Evolutionary conservation across 2,329 filamentous ascomycete genomes (phyloP), one percentile per base, ranked within the genome.

Genomic region (Escovopsis sp.): DNA sequence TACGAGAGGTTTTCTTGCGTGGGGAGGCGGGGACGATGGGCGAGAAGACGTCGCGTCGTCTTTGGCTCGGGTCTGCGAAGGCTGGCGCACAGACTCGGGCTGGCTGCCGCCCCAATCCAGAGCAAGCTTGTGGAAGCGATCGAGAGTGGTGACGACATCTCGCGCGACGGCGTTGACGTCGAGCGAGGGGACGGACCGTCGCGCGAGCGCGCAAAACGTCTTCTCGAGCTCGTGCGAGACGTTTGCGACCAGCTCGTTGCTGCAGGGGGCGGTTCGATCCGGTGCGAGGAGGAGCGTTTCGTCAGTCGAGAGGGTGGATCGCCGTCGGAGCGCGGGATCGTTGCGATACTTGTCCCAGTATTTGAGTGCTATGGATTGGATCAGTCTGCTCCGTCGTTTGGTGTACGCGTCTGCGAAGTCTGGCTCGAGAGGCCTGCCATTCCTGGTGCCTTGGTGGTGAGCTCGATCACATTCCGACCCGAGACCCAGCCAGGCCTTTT

Each of bases 401-500:
- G 28, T 8, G 27, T 38, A 39, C 14, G 27, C 35, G 51, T 60
- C 23, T 57, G 49, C 27, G 15, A 50, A 44, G 40, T 61, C 58
- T 9, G 47, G 48, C 35, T 55, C 48, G n/a, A 32, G 33, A 27
- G 31, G 33, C 12, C 38, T 40, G 4, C 35, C 37, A 9, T 37
- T 32, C 28, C 41, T 45, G 14, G 44, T 54, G 33, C 57, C 55
- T 12, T 52, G 47, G 42, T 77, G 71, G 23, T 65, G 61, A 42
- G 58, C 51, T 40, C 60, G 51, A 54, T 69, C 61, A 41, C 63
- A 52, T 39, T 64, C 54, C 23, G 65, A 62, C 16, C 61, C 57
- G 13, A 90, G 62, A 13, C 64, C 59, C 30, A 77, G 58, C 83
- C 87, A 94, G 26, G 83, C 74, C 43, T 75, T 72, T 52, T 93